phyloP scores from a whole-genome alignment of 148 eudicot species.

The Fagopyrum tataricum region DNA sequence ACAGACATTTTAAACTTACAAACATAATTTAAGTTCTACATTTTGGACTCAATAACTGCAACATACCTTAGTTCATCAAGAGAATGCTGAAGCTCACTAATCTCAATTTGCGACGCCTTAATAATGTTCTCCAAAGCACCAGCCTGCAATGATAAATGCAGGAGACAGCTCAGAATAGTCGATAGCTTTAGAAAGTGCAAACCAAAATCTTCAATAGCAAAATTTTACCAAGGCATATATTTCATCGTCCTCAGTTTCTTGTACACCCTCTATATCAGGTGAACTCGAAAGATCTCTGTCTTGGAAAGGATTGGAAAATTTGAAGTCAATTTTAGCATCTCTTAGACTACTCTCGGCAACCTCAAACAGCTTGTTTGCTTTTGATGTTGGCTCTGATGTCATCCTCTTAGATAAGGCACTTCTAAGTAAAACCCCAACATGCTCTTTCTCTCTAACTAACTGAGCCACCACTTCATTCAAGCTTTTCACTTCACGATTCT shows the following conservation, averaged over 20 bases:
- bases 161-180: constrained; percentile 5
- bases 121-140: constrained; percentile 91
- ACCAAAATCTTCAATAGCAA: neutral
- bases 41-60: neutral
- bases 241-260: constrained; percentile 69
- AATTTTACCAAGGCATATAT: constrained; percentile 72
- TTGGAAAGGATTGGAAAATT: constrained; percentile 45
- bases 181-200: neutral
- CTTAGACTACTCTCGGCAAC: constrained; percentile 81
- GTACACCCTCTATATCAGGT: constrained; percentile 27
- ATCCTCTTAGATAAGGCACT: constrained; percentile 76
- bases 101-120: constrained; percentile 81
- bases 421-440: constrained; percentile 75
- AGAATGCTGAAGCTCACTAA: constrained; percentile 82
- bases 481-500: constrained; percentile 59
- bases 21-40: neutral
- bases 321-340: constrained; percentile 74
- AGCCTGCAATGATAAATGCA: constrained; percentile 45
- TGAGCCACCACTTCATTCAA: constrained; percentile 68
- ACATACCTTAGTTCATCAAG: constrained; percentile 82
- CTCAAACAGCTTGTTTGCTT: constrained; percentile 68
- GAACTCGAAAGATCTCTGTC: constrained; percentile 24
- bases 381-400: constrained; percentile 46
- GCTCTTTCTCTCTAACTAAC: constrained; percentile 84
- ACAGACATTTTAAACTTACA: neutral